Percentiles rank a stretch among this genome's conserved stretches.
These are phyloP conservation scores for Ilex asprella DNA, from an alignment of 257 asterid species.

Conservation along the genomic window DNA sequence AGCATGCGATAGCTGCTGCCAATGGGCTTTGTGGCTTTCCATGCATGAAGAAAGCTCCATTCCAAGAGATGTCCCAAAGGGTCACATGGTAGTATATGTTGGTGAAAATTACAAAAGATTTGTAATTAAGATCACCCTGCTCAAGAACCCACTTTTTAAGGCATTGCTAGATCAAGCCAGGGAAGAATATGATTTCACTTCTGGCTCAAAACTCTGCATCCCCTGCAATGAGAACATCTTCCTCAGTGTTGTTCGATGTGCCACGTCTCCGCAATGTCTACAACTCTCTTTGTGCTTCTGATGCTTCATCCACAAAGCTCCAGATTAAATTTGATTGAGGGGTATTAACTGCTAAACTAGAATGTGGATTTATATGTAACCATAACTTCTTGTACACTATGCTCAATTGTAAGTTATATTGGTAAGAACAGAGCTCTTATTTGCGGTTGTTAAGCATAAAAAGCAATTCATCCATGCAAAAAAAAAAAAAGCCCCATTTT, in stretches of 20 bases:
- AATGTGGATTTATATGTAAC: conserved; percentile 15
- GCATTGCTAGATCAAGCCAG: conserved; percentile 78
- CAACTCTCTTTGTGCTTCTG: conserved; percentile 39
- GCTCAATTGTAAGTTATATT: conserved; percentile 21
- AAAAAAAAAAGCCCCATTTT: not conserved
- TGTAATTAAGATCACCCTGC: conserved; percentile 60
- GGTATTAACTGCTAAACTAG: conserved; percentile 21
- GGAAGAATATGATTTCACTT: conserved; percentile 56
- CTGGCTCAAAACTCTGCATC: conserved; percentile 63
- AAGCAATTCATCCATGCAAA: not conserved
- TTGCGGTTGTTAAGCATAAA: conserved; percentile 1
- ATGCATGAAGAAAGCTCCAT: conserved; percentile 39
- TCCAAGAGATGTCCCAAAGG: conserved; percentile 82
- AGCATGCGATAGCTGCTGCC: conserved; percentile 38
- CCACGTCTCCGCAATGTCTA: conserved; percentile 49
- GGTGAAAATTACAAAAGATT: conserved; percentile 65
- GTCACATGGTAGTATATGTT: conserved; percentile 77
- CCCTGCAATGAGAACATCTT: conserved; percentile 79
- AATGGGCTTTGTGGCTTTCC: conserved; percentile 41
- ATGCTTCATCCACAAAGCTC: conserved; percentile 9
- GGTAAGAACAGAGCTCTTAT: not conserved
- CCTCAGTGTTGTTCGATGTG: conserved; percentile 59
- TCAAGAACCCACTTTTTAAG: conserved; percentile 72
- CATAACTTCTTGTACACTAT: conserved; percentile 29
- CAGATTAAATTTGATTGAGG: conserved; percentile 13